phyloP scores from a whole-genome alignment of 148 eudicot genomes.

The Rhododendron kiyosumense region DNA sequence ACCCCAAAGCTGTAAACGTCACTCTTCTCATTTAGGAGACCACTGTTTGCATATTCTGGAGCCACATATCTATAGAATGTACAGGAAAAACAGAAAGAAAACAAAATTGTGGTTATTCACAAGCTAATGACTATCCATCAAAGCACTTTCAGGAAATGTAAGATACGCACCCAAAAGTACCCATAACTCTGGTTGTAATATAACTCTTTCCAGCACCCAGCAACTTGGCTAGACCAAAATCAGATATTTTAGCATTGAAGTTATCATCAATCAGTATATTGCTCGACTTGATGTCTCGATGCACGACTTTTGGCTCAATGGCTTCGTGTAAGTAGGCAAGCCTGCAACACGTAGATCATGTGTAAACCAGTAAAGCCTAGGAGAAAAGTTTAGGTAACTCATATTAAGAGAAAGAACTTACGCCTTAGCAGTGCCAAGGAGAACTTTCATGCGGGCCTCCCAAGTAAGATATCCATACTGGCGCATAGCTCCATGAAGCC shows the following conservation, averaged over 20 bases:
- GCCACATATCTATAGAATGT: slow-evolving; percentile 64
- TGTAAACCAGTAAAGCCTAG: neutral
- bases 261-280: slow-evolving; percentile 80
- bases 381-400: neutral
- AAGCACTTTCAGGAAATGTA: neutral
- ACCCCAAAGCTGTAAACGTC: slow-evolving; percentile 92
- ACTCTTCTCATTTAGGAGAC: slow-evolving; percentile 83
- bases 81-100: neutral
- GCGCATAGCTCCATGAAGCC: slow-evolving; percentile 94
- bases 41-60: slow-evolving; percentile 97
- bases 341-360: slow-evolving; percentile 35
- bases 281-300: slow-evolving; percentile 92
- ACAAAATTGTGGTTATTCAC: neutral
- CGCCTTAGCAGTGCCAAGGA: slow-evolving; percentile 93
- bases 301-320: slow-evolving; percentile 95
- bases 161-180: slow-evolving; percentile 80
- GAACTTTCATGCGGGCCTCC: slow-evolving; percentile 92
- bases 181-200: slow-evolving; percentile 93
- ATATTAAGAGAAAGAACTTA: slow-evolving; percentile 36
- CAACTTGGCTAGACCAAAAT: slow-evolving; percentile 96
- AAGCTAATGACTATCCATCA: slow-evolving; percentile 1
- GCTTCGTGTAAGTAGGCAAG: slow-evolving; percentile 96
- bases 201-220: slow-evolving; percentile 89
- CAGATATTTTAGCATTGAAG: slow-evolving; percentile 85
- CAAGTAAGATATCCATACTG: slow-evolving; percentile 84